Percentiles rank a stretch among this genome's conserved stretches.
Evolutionary conservation across 257 asterid species (phyloP).

Genomic region (Penstemon barbatus): DNA sequence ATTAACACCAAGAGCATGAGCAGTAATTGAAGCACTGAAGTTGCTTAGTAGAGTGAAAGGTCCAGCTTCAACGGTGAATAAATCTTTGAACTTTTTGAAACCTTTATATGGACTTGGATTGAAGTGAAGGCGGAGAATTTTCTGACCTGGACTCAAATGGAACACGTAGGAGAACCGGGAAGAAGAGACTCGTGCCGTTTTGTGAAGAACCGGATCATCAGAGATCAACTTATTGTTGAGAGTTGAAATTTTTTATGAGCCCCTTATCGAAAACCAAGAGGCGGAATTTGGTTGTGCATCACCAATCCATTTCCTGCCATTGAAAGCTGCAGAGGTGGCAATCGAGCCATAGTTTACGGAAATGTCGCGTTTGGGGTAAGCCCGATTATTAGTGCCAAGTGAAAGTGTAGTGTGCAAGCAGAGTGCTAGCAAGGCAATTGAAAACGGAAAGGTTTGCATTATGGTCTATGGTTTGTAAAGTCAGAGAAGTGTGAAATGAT

Average conservation of each 20-base stretch:
- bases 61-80: constrained; percentile 11
- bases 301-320: constrained; percentile 50
- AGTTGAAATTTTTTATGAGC: constrained; percentile 44
- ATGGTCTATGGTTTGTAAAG: no score
- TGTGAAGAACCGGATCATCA: constrained; percentile 30
- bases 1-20: constrained; percentile 15
- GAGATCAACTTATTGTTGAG: not conserved
- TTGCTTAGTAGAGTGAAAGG: constrained; percentile 11
- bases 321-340: constrained; percentile 25
- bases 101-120: constrained; percentile 6
- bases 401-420: constrained; percentile 19
- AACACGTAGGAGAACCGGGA: constrained; percentile 29
- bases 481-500: no score
- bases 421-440: constrained; percentile 4
- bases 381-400: not conserved
- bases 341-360: constrained; percentile 36
- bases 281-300: constrained; percentile 29
- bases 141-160: constrained; percentile 32
- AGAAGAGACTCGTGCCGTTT: constrained; percentile 30
- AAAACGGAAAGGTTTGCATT: constrained; percentile 16
- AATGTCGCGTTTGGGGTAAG: not conserved
- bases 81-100: constrained; percentile 7
- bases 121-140: constrained; percentile 19
- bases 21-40: constrained; percentile 25
- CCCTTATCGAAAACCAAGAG: constrained; percentile 30